Conservation (phyloP, 805 yeast species). For the Cyberlindnera euphorbiae region DNA sequence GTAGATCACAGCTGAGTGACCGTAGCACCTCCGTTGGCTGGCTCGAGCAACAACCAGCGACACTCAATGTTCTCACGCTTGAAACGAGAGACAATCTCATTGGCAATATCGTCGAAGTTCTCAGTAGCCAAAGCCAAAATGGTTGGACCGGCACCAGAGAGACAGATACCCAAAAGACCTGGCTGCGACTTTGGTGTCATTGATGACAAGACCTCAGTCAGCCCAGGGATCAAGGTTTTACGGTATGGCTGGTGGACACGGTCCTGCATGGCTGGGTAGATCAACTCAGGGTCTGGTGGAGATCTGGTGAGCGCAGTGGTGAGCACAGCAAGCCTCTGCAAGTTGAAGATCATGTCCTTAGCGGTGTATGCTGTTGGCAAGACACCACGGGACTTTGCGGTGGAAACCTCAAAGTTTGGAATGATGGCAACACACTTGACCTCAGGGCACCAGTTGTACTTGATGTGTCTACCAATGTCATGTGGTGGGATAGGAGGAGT, state of each 20-base stretch:
- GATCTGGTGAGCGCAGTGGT: conserved; percentile 87
- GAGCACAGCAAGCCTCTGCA: conserved; percentile 88
- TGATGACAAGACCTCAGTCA: conserved; percentile 69
- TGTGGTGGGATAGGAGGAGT: conserved; percentile 80
- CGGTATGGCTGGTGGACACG: conserved; percentile 97
- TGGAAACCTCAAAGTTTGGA: conserved; percentile 91
- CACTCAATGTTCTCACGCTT: conserved; percentile 62
- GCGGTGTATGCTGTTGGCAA: conserved; percentile 76
- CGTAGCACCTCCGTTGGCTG: conserved; percentile 84
- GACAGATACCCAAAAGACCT: conserved; percentile 88
- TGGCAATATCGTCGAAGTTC: conserved; percentile 79
- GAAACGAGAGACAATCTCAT: conserved; percentile 67
- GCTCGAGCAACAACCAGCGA: conserved; percentile 76
- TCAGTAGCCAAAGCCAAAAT: conserved; percentile 89
- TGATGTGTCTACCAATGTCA: conserved; percentile 83
- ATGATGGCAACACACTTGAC: conserved; percentile 88
- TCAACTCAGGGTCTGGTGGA: conserved; percentile 76
- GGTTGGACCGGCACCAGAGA: conserved; percentile 98
- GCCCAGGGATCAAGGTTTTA: conserved; percentile 85
- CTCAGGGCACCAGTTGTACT: conserved; percentile 75
- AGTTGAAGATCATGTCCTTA: conserved; percentile 82
- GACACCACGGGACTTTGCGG: conserved; percentile 87
- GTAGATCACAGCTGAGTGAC: conserved; percentile 33
- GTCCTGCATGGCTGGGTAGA: conserved; percentile 95
- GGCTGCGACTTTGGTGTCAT: conserved; percentile 79